Conservation (phyloP, 2,329 filamentous ascomycete genomes). For the Fusarium devonianum region DNA sequence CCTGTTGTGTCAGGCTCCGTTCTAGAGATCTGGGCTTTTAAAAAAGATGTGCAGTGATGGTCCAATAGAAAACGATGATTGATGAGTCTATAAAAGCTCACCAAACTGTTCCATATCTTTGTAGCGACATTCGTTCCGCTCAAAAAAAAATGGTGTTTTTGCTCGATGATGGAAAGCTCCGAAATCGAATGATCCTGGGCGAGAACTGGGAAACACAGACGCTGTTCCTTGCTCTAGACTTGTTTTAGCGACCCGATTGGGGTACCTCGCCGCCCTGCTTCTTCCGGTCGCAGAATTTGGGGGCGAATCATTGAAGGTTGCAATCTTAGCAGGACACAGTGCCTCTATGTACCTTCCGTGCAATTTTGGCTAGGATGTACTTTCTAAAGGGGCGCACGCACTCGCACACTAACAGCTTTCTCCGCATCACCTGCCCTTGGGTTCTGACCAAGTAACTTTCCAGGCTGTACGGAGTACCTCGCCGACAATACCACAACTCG, state of each 20-base stretch:
- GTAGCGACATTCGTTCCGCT: background rate
- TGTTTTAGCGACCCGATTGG: slow-evolving; percentile 20
- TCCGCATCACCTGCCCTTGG: slow-evolving; percentile 41
- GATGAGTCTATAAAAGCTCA: background rate
- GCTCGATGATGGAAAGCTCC: slow-evolving; percentile 36
- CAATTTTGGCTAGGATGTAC: slow-evolving; percentile 20
- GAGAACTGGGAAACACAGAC: background rate
- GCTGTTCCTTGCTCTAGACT: background rate
- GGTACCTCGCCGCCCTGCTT: slow-evolving; percentile 36
- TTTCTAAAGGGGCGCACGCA: slow-evolving; percentile 1
- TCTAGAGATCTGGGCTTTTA: background rate
- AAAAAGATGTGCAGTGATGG: background rate
- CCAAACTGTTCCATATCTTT: slow-evolving; percentile 5
- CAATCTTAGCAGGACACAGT: slow-evolving; percentile 18
- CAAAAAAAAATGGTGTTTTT: slow-evolving; percentile 21
- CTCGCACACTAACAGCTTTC: slow-evolving; percentile 36
- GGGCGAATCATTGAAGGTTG: slow-evolving; percentile 14
- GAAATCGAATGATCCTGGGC: slow-evolving; percentile 40
- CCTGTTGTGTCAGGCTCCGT: background rate
- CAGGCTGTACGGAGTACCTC: slow-evolving; percentile 1
- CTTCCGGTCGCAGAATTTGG: slow-evolving; percentile 29
- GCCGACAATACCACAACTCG: slow-evolving; percentile 11
- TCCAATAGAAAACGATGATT: too few species aligned
- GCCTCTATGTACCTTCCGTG: slow-evolving; percentile 5
- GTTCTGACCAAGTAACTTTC: slow-evolving; percentile 33